Conservation (phyloP, 208 protist species). For the Leishmania aethiopica region DNA sequence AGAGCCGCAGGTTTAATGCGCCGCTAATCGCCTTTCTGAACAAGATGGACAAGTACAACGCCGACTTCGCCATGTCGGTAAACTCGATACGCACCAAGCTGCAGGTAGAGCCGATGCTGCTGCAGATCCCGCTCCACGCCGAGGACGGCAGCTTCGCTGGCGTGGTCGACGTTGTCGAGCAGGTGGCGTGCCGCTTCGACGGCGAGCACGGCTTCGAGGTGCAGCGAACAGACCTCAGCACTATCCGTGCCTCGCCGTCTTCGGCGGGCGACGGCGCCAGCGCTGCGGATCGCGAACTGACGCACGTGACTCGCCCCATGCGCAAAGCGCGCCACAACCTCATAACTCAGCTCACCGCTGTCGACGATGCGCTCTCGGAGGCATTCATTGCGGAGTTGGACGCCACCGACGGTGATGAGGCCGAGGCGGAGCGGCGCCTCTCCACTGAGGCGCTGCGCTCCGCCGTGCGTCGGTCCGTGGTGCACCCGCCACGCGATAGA, state of each 20-base stretch:
- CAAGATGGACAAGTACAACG: slow-evolving; percentile 97
- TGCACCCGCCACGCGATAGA: slow-evolving; percentile 29
- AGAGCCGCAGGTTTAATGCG: slow-evolving; percentile 83
- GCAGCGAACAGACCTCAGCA: slow-evolving; percentile 13
- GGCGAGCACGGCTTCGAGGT: slow-evolving; percentile 64
- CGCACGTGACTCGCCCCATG: slow-evolving; percentile 46
- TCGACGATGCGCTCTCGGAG: slow-evolving; percentile 76
- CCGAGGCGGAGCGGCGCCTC: slow-evolving; percentile 61
- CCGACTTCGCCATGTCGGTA: slow-evolving; percentile 75
- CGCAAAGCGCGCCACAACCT: slow-evolving; percentile 50
- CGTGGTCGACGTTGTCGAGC: slow-evolving; percentile 89
- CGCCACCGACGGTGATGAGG: slow-evolving; percentile 75
- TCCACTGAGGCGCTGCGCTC: slow-evolving; percentile 46
- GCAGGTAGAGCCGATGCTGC: slow-evolving; percentile 75
- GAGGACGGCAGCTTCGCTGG: slow-evolving; percentile 81
- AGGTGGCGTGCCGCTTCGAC: slow-evolving; percentile 62
- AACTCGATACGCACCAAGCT: slow-evolving; percentile 83
- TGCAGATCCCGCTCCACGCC: slow-evolving; percentile 88
- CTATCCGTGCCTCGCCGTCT: not conserved
- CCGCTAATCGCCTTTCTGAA: slow-evolving; percentile 94
- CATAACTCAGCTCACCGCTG: slow-evolving; percentile 60
- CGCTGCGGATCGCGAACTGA: slow-evolving; percentile 33
- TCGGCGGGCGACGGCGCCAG: not conserved
- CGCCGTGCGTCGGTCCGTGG: slow-evolving; percentile 67
- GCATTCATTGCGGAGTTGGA: slow-evolving; percentile 67